phyloP scores from a whole-genome alignment of 345 rosid genomes.

The Populus alba region DNA sequence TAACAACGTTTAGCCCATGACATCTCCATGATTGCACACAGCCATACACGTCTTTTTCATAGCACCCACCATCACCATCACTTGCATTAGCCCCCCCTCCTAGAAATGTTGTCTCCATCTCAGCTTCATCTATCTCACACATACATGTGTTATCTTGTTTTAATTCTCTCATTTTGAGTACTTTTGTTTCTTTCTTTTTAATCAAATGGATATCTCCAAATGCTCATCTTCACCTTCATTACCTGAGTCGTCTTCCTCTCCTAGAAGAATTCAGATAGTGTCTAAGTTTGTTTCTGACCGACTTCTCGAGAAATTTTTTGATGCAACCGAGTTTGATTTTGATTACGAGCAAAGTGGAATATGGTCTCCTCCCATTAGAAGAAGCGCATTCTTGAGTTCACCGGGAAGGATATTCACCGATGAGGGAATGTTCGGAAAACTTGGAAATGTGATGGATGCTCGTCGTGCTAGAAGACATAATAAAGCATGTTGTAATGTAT shows the following conservation, averaged over 20 bases:
- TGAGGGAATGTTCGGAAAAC: constrained; percentile 52
- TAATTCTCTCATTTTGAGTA: neutral
- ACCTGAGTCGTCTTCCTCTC: neutral
- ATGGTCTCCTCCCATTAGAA: constrained; percentile 76
- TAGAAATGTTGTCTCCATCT: constrained; percentile 12
- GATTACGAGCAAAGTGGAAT: constrained; percentile 57
- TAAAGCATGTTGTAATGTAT: constrained; percentile 21
- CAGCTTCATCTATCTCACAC: neutral
- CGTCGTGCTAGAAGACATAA: constrained; percentile 23
- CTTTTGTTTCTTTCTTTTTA: too few relatives aligned
- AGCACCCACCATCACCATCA: constrained; percentile 14
- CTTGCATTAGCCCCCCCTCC: neutral
- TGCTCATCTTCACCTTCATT: constrained; percentile 26
- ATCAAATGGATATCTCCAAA: constrained; percentile 24
- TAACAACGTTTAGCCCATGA: constrained; percentile 17
- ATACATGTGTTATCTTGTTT: neutral
- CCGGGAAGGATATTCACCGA: constrained; percentile 54
- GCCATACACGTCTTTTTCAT: constrained; percentile 49
- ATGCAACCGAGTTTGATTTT: constrained; percentile 57
- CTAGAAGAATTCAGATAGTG: constrained; percentile 45
- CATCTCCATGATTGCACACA: constrained; percentile 34
- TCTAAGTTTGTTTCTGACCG: constrained; percentile 58
- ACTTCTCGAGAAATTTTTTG: constrained; percentile 57
- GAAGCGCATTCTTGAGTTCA: constrained; percentile 55
- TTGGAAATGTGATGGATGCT: constrained; percentile 31